Conservation (phyloP, 352 stramenopile genomes). For the Plasmopara muralis region DNA sequence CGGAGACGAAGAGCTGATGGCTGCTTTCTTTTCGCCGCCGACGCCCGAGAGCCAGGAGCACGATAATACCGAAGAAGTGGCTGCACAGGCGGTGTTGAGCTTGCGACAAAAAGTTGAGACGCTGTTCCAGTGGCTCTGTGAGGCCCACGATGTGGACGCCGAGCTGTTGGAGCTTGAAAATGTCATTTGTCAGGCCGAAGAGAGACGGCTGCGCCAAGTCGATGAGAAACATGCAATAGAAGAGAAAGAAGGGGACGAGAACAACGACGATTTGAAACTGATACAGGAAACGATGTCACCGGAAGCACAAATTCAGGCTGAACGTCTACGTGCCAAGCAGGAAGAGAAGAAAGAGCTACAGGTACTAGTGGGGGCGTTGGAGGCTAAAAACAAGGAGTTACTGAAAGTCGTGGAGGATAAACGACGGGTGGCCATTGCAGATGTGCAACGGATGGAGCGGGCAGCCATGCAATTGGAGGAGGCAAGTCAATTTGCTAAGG, state of each 20-base stretch:
- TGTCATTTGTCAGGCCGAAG: slow-evolving; percentile 38
- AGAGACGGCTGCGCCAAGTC: slow-evolving; percentile 29
- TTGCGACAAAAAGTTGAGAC: slow-evolving; percentile 48
- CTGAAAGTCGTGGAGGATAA: slow-evolving; percentile 36
- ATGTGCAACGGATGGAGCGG: slow-evolving; percentile 38
- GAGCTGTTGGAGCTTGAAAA: slow-evolving; percentile 46
- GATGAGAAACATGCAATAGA: slow-evolving; percentile 16
- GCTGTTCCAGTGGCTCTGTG: slow-evolving; percentile 46
- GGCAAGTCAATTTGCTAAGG: slow-evolving; percentile 27
- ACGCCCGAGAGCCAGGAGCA: slow-evolving; percentile 18
- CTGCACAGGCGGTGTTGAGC: slow-evolving; percentile 43
- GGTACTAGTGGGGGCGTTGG: slow-evolving; percentile 28
- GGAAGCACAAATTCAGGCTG: slow-evolving; percentile 30
- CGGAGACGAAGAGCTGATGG: slow-evolving; percentile 43
- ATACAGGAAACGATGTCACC: slow-evolving; percentile 17
- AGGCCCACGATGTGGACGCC: slow-evolving; percentile 39
- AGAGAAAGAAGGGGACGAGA: slow-evolving; percentile 4
- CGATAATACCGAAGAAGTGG: slow-evolving; percentile 36
- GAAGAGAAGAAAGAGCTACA: slow-evolving; percentile 45
- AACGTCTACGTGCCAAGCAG: slow-evolving; percentile 46
- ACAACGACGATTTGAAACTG: slow-evolving; percentile 2
- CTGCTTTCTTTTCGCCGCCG: slow-evolving; percentile 35
- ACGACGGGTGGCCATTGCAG: slow-evolving; percentile 32
- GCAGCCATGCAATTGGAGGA: slow-evolving; percentile 32
- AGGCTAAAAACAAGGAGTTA: slow-evolving; percentile 39